phyloP scores from a whole-genome alignment of 495 filamentous ascomycete genomes.

The Talaromyces liani region DNA sequence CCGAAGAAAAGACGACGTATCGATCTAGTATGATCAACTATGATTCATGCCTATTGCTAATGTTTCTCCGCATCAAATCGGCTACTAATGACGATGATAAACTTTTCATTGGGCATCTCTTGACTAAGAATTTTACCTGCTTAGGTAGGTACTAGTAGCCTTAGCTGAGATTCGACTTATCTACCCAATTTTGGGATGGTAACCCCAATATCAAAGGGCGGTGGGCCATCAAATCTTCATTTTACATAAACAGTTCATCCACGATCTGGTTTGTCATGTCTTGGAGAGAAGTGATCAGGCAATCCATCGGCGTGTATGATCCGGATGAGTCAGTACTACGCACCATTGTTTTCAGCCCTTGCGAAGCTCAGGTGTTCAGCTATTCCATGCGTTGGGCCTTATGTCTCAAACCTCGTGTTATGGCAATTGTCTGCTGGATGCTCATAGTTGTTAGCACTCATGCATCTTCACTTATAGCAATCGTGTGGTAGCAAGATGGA shows the following conservation, averaged over 20 bases:
- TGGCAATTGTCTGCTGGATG: neutral
- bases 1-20: neutral
- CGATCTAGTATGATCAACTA: neutral
- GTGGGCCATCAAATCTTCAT: neutral
- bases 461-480: neutral
- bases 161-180: neutral
- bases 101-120: neutral
- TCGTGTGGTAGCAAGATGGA: neutral
- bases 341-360: neutral
- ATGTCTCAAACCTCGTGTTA: neutral
- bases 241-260: neutral
- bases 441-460: neutral
- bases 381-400: neutral
- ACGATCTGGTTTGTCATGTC: neutral
- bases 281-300: neutral
- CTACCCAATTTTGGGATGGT: neutral
- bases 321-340: neutral
- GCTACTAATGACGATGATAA: neutral
- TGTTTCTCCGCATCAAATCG: neutral
- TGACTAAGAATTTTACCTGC: neutral
- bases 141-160: neutral
- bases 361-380: neutral
- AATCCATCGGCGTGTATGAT: neutral
- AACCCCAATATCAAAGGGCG: neutral
- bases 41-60: neutral